Base-by-base conservation (phyloP, 345 rosid genomes). In the Hypericum perforatum region DNA sequence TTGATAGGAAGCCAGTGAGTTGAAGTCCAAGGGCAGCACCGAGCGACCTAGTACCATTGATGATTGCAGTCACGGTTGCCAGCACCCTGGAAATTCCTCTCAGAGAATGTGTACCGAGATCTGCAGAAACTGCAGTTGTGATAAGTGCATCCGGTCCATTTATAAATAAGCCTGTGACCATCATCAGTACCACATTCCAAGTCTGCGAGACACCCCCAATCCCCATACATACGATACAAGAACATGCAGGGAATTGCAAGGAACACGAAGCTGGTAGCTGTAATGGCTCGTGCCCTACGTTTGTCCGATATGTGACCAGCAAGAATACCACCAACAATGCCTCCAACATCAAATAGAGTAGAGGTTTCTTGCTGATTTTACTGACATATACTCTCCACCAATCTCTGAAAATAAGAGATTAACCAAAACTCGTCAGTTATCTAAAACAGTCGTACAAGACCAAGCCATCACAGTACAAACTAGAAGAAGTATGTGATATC, bases 71-170 rank as follows among this genome's bases (percentile, higher is more conserved):
- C 16, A 87, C 98, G 0, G 98, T 91, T 2, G 96, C 96, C 46
- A 91, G 76, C 5, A 95, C 98, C 45, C 98, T 87, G 5, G 95
- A 91, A 70, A 87, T 82, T 22, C 95, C 96, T 65, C 71, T 84
- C 3, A 87, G 71, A 54, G 88, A 87, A 67, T 91, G 98, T 0
- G 98, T 91, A 9, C 98, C 98, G 9, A 91, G 95, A 68, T 91
- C 98, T 0, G 89, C 91, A 3, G 98, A 91, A 49, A 91, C 98
- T 10, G 98, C 95, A 22, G 98, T 91, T 5, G 98, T 91, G 72
- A 91, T 87, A 38, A 91, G 92, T 2, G 98, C 92, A n/a, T 91
- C 87, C 9, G 96, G 98, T 32, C 96, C 98, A 6, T 87, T 91
- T 53, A 91, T 68, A 15, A 91, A 87, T 46, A 91, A 78, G 56